Conservation (phyloP, 2,329 filamentous ascomycete species). For the Aspergillus viridinutans region DNA sequence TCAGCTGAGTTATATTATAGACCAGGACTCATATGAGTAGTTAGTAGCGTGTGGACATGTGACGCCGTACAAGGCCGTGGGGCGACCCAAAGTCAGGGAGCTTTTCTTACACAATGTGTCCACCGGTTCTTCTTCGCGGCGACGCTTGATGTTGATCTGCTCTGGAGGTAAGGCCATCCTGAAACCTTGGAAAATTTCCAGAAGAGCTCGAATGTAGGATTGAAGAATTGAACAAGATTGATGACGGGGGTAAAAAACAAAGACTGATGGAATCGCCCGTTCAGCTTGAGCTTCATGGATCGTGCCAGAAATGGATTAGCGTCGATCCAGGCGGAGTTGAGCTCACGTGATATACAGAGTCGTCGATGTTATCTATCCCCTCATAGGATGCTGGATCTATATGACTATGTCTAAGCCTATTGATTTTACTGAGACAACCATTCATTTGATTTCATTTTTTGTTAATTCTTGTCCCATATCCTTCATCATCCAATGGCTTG, state of each 20-base stretch:
- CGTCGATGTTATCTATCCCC: slow-evolving; percentile 1
- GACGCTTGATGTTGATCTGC: slow-evolving; percentile 53
- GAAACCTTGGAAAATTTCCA: background rate
- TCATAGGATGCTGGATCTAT: background rate
- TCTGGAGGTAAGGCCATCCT: slow-evolving; percentile 47
- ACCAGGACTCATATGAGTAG: background rate
- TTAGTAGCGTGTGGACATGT: background rate
- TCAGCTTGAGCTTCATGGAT: slow-evolving; percentile 5
- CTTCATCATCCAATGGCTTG: slow-evolving; percentile 9
- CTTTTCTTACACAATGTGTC: slow-evolving; percentile 47
- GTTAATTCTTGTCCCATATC: slow-evolving; percentile 9
- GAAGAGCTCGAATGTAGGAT: background rate
- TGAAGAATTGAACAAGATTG: background rate
- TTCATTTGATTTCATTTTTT: slow-evolving; percentile 11
- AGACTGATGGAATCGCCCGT: slow-evolving; percentile 2
- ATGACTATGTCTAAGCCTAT: background rate
- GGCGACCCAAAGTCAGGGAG: slow-evolving; percentile 6
- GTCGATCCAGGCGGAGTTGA: background rate
- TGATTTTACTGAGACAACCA: background rate
- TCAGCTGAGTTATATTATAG: slow-evolving; percentile 5
- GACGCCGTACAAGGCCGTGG: slow-evolving; percentile 2
- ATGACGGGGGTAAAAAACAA: slow-evolving; percentile 1
- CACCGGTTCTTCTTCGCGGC: slow-evolving; percentile 54
- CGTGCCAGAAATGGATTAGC: background rate
- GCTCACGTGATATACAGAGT: background rate